These are phyloP conservation scores for Neofusicoccum laricinum DNA, from an alignment of 2,329 filamentous ascomycete species.

Conservation along the genomic window DNA sequence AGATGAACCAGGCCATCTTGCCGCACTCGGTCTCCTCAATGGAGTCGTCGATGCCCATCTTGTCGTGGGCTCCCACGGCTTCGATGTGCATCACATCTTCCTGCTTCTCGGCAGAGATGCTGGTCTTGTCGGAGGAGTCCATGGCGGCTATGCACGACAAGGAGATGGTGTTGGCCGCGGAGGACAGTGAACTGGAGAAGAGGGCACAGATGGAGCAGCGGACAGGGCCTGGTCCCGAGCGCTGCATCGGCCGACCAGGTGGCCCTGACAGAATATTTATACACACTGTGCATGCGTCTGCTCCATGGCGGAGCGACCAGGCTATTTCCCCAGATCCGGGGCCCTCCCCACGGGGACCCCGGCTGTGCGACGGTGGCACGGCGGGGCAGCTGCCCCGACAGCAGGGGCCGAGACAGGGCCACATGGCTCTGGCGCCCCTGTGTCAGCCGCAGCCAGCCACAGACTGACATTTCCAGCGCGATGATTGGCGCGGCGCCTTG, in stretches of 20 bases:
- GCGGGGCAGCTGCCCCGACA: not conserved
- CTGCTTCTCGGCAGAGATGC: not conserved
- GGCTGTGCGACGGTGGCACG: not conserved
- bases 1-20: conserved; percentile 19
- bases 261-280: not conserved
- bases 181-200: not conserved
- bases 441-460: no score
- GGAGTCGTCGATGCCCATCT: conserved; percentile 13
- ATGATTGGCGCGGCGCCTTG: no score
- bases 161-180: not conserved
- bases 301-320: not conserved
- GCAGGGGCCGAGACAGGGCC: not conserved
- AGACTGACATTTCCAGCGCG: not conserved
- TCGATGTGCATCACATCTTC: conserved; percentile 6
- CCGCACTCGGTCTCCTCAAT: conserved; percentile 21
- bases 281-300: not conserved
- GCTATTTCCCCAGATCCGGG: not conserved
- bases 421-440: not conserved
- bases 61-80: not conserved
- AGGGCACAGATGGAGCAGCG: not conserved
- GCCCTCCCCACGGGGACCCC: conserved; percentile 3
- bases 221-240: not conserved
- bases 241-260: no score
- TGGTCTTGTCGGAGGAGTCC: not conserved
- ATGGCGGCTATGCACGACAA: not conserved